These are phyloP conservation scores for Sphenostylis stenocarpa DNA, from an alignment of 306 rosid genomes.

Conservation along the genomic window DNA sequence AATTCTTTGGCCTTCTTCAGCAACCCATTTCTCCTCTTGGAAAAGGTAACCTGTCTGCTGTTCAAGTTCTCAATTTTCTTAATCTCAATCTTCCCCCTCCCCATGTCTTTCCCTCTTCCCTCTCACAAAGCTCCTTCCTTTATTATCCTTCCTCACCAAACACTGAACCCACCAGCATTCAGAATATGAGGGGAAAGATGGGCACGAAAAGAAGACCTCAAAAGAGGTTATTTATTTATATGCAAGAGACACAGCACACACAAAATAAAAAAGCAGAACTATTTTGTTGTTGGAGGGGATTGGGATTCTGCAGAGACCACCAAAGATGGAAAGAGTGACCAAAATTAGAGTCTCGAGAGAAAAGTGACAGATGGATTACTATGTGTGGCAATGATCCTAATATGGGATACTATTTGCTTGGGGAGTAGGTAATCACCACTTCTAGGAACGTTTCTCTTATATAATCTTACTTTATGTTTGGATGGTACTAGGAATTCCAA, in stretches of 20 bases:
- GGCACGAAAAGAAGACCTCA: neutral
- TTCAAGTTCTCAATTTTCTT: conserved; percentile 74
- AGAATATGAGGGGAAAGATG: neutral
- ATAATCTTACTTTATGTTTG: neutral
- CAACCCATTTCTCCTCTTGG: conserved; percentile 70
- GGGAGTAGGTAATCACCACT: conserved; percentile 42
- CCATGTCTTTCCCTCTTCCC: conserved; percentile 42
- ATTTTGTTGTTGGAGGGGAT: conserved; percentile 13
- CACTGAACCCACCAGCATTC: conserved; percentile 7
- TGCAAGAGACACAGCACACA: neutral
- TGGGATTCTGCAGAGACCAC: conserved; percentile 31
- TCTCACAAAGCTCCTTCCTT: conserved; percentile 9
- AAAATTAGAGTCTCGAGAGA: conserved; percentile 43
- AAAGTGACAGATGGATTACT: conserved; percentile 50
- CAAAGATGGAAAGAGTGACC: conserved; percentile 51
- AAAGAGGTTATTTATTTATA: conserved; percentile 8
- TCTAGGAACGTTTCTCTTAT: conserved; percentile 22
- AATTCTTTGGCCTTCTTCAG: conserved; percentile 73
- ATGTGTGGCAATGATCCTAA: conserved; percentile 51
- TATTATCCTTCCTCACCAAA: conserved; percentile 2
- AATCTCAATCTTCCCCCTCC: conserved; percentile 77
- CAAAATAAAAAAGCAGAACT: neutral
- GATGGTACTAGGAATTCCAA: conserved; percentile 27
- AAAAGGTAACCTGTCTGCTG: conserved; percentile 78
- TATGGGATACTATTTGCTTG: conserved; percentile 50